Base-by-base conservation (phyloP, 768 basidiomycete species). In the Naganishia randhawae region DNA sequence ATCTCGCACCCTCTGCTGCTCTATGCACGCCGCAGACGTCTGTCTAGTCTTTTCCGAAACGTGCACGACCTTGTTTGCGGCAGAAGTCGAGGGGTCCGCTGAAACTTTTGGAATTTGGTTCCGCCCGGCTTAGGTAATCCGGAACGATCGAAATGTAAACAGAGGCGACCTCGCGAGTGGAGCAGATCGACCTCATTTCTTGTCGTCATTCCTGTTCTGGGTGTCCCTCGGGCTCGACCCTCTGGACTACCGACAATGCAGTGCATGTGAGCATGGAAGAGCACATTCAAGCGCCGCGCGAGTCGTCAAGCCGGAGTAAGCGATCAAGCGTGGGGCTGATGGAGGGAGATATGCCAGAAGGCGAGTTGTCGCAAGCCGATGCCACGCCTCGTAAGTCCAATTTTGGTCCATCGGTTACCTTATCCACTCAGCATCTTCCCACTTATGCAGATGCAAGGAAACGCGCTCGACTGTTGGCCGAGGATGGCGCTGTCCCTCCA, bases 141-240 rank as follows among this genome's bases (percentile, higher is more conserved):
- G 19, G n/a, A 41, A 25, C 27, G 57, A 61, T 61, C 57, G 57
- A 61, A 61, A 61, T 41, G 57, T 61, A 61, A 61, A 61, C 57
- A 61, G 37, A 61, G 57, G 57, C 57, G 37, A 61, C 39, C 37
- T n/a, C 39, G 39, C 4, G 41, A 4, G 25, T 48, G 14, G 45
- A 22, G 45, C 45, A 48, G 45, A 48, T 48, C 45, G 45, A 22
- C 45, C 25, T 39, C 8, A 14, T 8, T 39, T 39, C 37, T 39
- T 48, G 45, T 48, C 45, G 45, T 48, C 45, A 48, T 48, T 48
- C 3, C 4, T 48, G 6, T 3, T 7, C 1, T 22, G 45, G 45
- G 19, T 48, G 25, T 48, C 1, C 7, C 19, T n/a, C 29, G 13
- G 37, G 22, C 2, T 37, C 4, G 19, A 3, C 31, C 57, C 16